phyloP scores from a whole-genome alignment of 1,284 basidiomycete genomes.

The Coniferiporia weirii region DNA sequence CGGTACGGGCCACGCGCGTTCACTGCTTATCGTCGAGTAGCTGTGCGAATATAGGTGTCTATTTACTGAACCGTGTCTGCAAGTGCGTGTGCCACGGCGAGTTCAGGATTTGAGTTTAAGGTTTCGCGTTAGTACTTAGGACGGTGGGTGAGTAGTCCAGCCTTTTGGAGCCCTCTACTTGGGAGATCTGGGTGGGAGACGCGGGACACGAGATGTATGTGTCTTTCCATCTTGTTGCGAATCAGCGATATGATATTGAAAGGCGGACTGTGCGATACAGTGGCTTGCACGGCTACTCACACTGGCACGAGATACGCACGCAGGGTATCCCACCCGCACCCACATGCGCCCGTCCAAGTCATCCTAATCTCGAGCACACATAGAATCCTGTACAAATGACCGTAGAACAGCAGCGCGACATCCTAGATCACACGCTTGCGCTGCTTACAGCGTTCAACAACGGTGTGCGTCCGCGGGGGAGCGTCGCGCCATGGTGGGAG shows the following conservation, averaged over 20 bases:
- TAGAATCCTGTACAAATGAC: slow-evolving; percentile 63
- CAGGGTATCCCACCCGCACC: background rate
- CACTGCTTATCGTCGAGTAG: no score
- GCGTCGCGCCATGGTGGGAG: slow-evolving; percentile 80
- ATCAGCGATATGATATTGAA: background rate
- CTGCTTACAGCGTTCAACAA: slow-evolving; percentile 67
- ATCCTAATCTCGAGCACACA: background rate
- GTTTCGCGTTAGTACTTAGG: no score
- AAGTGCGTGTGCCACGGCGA: no score
- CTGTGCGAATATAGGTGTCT: no score
- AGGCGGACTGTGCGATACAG: slow-evolving; percentile 26
- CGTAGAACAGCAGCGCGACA: slow-evolving; percentile 65
- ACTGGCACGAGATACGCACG: slow-evolving; percentile 49
- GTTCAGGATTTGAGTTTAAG: no score
- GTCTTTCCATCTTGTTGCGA: background rate
- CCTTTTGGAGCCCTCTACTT: no score
- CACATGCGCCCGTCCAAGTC: no score
- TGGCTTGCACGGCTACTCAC: slow-evolving; percentile 72
- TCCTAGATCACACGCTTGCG: slow-evolving; percentile 63
- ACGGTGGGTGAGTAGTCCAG: no score
- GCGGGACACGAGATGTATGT: slow-evolving; percentile 66
- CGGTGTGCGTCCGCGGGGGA: slow-evolving; percentile 60
- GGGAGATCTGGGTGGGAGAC: slow-evolving; percentile 60
- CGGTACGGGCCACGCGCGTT: no score
- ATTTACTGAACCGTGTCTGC: no score